Conservation (phyloP, 2,329 filamentous ascomycete genomes). For the Rutstroemia sydowiana region DNA sequence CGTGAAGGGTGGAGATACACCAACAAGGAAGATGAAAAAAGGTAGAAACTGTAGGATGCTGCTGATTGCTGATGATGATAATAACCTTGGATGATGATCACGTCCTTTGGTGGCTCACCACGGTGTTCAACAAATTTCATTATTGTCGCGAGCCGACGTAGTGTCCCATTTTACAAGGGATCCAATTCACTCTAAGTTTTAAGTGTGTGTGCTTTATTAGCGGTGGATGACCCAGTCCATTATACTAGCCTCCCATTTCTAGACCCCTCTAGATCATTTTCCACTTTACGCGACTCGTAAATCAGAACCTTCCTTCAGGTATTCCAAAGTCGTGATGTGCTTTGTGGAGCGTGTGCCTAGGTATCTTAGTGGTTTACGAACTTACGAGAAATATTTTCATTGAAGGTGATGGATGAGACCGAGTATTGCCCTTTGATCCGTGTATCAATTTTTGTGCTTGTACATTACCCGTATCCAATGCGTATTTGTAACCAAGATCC, state of each 20-base stretch:
- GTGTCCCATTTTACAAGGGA: background rate
- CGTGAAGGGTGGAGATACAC: slow-evolving; percentile 3
- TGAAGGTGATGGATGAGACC: too few relatives aligned
- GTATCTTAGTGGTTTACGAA: background rate
- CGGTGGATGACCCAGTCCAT: background rate
- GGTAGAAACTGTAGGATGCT: background rate
- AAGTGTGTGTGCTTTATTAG: background rate
- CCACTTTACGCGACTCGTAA: slow-evolving; percentile 6
- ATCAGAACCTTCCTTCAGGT: too few relatives aligned
- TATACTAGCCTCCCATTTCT: background rate
- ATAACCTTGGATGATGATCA: background rate
- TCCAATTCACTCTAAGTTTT: background rate
- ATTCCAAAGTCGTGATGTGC: slow-evolving; percentile 1
- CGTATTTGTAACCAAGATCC: too few relatives aligned
- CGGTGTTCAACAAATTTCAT: background rate
- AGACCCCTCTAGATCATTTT: background rate
- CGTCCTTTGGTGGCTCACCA: slow-evolving; percentile 2
- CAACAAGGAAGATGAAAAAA: too few relatives aligned
- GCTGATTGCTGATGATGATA: background rate
- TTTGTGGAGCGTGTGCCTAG: background rate
- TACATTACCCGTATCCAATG: too few relatives aligned
- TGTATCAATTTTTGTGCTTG: too few relatives aligned
- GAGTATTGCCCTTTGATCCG: too few relatives aligned
- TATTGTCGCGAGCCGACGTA: background rate
- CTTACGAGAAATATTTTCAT: too few relatives aligned